A percentile compares a stretch with the other conserved stretches of the same genome.
phyloP scores from a whole-genome alignment of 805 yeast species.

The Myxozyma sirexii region DNA sequence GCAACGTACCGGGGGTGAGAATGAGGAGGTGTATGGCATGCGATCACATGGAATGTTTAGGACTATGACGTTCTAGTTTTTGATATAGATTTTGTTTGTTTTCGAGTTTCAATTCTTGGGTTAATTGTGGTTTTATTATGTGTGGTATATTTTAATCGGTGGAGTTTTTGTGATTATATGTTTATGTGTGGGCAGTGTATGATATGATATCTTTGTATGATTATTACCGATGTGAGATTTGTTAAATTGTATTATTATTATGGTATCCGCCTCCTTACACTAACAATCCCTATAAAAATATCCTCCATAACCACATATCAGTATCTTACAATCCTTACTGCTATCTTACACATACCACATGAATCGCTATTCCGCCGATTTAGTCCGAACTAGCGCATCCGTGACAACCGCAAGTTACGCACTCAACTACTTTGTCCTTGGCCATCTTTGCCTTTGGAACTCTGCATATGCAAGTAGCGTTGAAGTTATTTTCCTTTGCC shows the following conservation, averaged over 20 bases:
- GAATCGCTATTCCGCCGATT: conserved; percentile 10
- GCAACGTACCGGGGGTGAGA: background rate
- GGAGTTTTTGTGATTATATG: conserved; percentile 1
- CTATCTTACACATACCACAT: background rate
- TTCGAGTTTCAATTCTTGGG: background rate
- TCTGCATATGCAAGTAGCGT: conserved; percentile 78
- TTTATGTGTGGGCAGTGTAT: background rate
- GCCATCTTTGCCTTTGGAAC: conserved; percentile 65
- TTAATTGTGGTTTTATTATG: background rate
- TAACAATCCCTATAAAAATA: background rate
- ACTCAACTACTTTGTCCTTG: conserved; percentile 50
- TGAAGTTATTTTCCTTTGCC: conserved; percentile 61
- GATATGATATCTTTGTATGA: background rate
- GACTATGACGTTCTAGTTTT: conserved; percentile 22
- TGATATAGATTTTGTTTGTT: background rate
- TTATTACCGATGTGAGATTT: background rate
- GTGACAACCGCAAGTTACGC: conserved; percentile 80
- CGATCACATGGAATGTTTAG: conserved; percentile 19
- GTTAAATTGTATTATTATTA: background rate
- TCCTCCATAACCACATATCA: background rate
- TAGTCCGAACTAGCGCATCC: conserved; percentile 82
- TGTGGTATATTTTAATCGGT: background rate
- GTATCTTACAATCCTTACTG: background rate
- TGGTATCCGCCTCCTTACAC: no score
- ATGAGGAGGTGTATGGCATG: background rate